A percentile compares a stretch with the other conserved stretches of the same genome.
phyloP scores from a whole-genome alignment of 495 filamentous ascomycete species.

The Aspergillus sparsus region DNA sequence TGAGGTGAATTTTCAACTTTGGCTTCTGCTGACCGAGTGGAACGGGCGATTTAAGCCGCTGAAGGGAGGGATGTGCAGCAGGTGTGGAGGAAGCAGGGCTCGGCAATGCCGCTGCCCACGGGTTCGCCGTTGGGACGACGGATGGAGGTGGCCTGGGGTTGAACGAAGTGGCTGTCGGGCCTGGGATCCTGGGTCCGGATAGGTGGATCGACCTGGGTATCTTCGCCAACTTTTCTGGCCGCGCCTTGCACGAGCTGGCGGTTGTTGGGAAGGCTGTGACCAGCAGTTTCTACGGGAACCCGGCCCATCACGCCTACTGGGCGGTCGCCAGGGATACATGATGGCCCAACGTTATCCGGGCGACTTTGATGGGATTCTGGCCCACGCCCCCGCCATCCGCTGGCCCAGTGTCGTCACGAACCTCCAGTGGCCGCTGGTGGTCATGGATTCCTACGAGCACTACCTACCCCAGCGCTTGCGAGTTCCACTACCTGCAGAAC shows the following conservation, averaged over 20 bases:
- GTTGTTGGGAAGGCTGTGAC: conserved; percentile 19
- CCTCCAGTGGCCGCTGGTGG: conserved; percentile 23
- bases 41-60: conserved; percentile 41
- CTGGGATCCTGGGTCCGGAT: conserved; percentile 13
- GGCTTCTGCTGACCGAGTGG: conserved; percentile 40
- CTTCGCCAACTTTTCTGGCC: conserved; percentile 42
- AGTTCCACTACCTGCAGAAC: conserved; percentile 46
- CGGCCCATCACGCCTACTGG: conserved; percentile 41
- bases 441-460: conserved; percentile 29
- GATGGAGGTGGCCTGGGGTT: conserved; percentile 50
- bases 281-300: conserved; percentile 17
- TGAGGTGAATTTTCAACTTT: conserved; percentile 34
- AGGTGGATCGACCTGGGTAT: conserved; percentile 42
- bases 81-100: background rate
- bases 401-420: conserved; percentile 37
- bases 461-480: conserved; percentile 36
- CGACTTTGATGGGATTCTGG: conserved; percentile 60
- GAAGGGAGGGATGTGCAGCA: conserved; percentile 43
- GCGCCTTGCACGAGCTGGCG: conserved; percentile 35
- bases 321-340: conserved; percentile 49
- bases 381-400: conserved; percentile 46
- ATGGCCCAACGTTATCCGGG: conserved; percentile 43
- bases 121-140: conserved; percentile 23
- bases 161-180: conserved; percentile 6
- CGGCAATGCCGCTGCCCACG: background rate